phyloP scores from a whole-genome alignment of 305 asterid genomes.

The Fraxinus dipetala region DNA sequence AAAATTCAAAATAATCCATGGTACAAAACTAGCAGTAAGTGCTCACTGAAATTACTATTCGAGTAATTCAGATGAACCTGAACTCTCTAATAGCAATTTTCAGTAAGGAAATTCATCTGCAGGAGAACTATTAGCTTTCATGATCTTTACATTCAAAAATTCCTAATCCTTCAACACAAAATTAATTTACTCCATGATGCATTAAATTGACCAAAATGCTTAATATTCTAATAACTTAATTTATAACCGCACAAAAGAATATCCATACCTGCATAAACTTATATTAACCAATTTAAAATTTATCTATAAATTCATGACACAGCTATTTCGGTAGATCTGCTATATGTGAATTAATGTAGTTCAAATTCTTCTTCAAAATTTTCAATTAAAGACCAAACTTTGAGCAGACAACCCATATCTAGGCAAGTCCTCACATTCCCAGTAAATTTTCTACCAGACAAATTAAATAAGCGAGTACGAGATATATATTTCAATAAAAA shows the following conservation, averaged over 20 bases:
- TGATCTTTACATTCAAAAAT: not conserved
- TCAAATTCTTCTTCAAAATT: not conserved
- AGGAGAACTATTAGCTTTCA: not conserved
- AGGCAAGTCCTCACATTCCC: not conserved
- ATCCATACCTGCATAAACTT: not conserved
- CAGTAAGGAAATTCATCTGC: not conserved
- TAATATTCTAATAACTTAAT: conserved; percentile 7
- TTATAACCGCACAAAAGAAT: not conserved
- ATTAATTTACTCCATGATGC: not conserved
- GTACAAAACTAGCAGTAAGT: not conserved
- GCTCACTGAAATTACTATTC: not conserved
- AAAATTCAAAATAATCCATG: not conserved
- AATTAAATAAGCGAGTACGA: not conserved
- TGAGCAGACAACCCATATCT: not conserved
- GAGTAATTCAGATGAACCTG: not conserved
- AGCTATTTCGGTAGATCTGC: not conserved
- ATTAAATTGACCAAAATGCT: not conserved
- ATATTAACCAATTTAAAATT: not conserved
- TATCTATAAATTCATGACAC: not conserved
- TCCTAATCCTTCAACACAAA: not conserved
- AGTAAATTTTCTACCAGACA: not conserved
- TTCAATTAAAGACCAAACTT: not conserved
- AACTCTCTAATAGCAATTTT: not conserved
- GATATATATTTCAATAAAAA: not conserved
- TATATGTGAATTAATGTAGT: not conserved